Evolutionary conservation across 2,329 filamentous ascomycete species (phyloP).

Genomic region (Fonsecaea pedrosoi): DNA sequence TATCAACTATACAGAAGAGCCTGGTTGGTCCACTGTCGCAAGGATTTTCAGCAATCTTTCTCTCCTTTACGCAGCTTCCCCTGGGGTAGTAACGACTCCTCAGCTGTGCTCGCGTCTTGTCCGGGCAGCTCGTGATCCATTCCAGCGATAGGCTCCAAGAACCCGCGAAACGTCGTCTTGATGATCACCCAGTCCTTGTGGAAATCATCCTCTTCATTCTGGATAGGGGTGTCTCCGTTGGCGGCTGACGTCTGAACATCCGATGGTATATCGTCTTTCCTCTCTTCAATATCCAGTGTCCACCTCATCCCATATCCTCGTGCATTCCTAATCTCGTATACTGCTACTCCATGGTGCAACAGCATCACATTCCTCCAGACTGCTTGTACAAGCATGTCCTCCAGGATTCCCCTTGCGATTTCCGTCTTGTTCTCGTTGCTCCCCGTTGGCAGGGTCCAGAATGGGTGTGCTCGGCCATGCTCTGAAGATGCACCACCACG

Average conservation of each 20-base stretch:
- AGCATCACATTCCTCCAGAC: conserved; percentile 41
- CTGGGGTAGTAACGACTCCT: neutral
- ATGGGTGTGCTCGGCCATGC: conserved; percentile 36
- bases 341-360: conserved; percentile 37
- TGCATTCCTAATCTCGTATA: conserved; percentile 40
- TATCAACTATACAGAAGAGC: neutral
- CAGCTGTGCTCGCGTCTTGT: neutral
- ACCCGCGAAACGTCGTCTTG: conserved; percentile 36
- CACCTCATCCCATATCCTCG: conserved; percentile 39
- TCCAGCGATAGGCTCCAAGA: conserved; percentile 38
- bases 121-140: conserved; percentile 35
- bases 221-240: neutral
- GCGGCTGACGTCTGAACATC: neutral
- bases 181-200: conserved; percentile 34
- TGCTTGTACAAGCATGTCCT: conserved; percentile 35
- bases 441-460: conserved; percentile 37
- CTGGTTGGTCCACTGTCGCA: neutral
- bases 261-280: neutral
- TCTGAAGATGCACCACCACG: conserved; percentile 36
- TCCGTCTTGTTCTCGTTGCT: conserved; percentile 40
- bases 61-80: neutral
- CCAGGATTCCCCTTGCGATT: conserved; percentile 34
- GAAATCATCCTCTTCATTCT: conserved; percentile 12
- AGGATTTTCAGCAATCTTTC: neutral
- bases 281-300: conserved; percentile 35